Evolutionary conservation across 2,329 filamentous ascomycete genomes (phyloP).

Genomic region (Nigrospora sphaerica): DNA sequence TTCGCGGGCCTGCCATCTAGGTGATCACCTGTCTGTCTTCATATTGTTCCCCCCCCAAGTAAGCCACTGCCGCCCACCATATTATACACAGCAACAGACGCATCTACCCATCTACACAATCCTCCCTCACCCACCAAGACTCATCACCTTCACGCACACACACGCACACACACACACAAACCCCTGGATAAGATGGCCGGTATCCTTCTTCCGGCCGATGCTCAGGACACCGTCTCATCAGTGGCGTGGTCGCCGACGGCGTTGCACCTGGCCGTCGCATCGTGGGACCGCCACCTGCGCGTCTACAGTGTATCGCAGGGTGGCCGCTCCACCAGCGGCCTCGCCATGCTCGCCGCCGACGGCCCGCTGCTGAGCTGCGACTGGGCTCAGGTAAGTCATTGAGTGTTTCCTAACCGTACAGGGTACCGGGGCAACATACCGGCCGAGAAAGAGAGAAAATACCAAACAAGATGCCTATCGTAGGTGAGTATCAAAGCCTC

Average conservation of each 20-base stretch:
- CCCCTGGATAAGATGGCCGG: conserved; percentile 4
- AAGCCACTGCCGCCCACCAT: too few relatives aligned
- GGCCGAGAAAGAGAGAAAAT: conserved; percentile 8
- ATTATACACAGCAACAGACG: too few relatives aligned
- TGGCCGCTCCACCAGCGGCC: conserved; percentile 11
- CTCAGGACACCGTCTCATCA: conserved; percentile 25
- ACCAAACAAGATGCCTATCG: conserved; percentile 11
- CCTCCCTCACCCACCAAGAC: too few relatives aligned
- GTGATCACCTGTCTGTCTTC: too few relatives aligned
- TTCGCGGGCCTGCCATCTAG: too few relatives aligned
- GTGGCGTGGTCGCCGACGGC: conserved; percentile 26
- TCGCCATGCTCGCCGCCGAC: conserved; percentile 14
- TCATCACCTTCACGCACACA: too few relatives aligned
- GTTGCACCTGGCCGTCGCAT: conserved; percentile 24
- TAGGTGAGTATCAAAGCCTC: conserved; percentile 10
- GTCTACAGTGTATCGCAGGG: conserved; percentile 23
- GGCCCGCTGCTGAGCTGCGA: conserved; percentile 25
- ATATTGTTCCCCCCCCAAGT: too few relatives aligned
- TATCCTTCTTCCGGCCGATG: conserved; percentile 21
- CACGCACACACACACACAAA: too few relatives aligned
- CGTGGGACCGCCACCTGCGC: conserved; percentile 28
- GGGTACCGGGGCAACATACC: conserved; percentile 6
- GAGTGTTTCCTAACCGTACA: conserved; percentile 19
- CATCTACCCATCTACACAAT: too few relatives aligned
- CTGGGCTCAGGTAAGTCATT: conserved; percentile 28